Conservation (phyloP, 139 green algal species). For the Volvox reticuliferus region DNA sequence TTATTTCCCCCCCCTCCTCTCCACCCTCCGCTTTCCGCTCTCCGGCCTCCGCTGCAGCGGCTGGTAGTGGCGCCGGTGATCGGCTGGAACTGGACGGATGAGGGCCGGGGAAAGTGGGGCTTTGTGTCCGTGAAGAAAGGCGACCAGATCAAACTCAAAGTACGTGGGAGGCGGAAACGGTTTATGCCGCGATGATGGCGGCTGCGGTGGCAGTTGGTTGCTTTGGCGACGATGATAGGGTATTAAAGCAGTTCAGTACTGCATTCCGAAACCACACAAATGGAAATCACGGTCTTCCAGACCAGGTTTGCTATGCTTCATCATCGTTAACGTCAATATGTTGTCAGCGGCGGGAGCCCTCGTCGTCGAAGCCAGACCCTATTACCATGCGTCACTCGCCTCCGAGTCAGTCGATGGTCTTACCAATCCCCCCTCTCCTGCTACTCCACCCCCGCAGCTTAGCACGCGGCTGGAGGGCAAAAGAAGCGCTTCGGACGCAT, state of each 20-base stretch:
- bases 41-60: not conserved
- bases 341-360: too few relatives aligned
- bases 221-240: too few relatives aligned
- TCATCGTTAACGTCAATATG: too few relatives aligned
- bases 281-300: too few relatives aligned
- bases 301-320: too few relatives aligned
- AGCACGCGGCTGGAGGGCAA: slow-evolving; percentile 2
- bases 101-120: slow-evolving; percentile 37
- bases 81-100: slow-evolving; percentile 41
- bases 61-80: not conserved
- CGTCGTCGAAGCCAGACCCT: too few relatives aligned
- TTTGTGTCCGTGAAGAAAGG: slow-evolving; percentile 3
- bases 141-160: not conserved
- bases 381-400: too few relatives aligned
- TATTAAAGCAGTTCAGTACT: too few relatives aligned
- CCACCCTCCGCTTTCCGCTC: not conserved
- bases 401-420: too few relatives aligned
- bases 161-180: not conserved
- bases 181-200: too few relatives aligned
- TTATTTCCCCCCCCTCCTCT: not conserved
- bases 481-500: not conserved
- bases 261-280: too few relatives aligned
- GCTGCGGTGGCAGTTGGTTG: too few relatives aligned
- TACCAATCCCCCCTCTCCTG: not conserved
- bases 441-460: not conserved